A percentile compares a stretch with the other conserved stretches of the same genome.
These are phyloP conservation scores for Paraphoma sp. DNA, from an alignment of 2,329 filamentous ascomycete genomes.

Conservation along the genomic window DNA sequence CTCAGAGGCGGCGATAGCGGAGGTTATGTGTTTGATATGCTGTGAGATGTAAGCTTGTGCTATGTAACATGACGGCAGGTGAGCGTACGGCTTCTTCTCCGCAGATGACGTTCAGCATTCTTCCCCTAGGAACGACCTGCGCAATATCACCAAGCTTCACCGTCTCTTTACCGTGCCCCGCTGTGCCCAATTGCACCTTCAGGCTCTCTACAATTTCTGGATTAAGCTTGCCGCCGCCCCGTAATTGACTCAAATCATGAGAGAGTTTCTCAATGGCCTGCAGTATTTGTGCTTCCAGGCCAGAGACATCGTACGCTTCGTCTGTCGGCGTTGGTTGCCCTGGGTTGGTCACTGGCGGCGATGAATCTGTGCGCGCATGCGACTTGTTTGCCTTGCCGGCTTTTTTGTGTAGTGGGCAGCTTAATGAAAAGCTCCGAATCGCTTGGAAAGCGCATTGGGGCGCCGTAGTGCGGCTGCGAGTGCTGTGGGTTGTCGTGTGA, in stretches of 20 bases:
- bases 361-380: conserved; percentile 42
- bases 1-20: conserved; percentile 59
- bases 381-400: conserved; percentile 58
- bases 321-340: conserved; percentile 46
- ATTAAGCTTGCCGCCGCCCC: conserved; percentile 68
- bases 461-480: conserved; percentile 7
- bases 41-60: conserved; percentile 25
- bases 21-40: conserved; percentile 62
- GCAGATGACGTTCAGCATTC: conserved; percentile 66
- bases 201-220: conserved; percentile 67
- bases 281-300: conserved; percentile 63
- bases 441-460: conserved; percentile 13
- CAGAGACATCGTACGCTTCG: conserved; percentile 68
- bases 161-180: conserved; percentile 54
- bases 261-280: conserved; percentile 63
- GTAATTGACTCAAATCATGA: conserved; percentile 67
- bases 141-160: conserved; percentile 67
- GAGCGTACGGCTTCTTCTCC: conserved; percentile 67
- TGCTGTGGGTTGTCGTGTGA: conserved; percentile 14
- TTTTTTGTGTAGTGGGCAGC: conserved; percentile 56
- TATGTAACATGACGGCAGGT: too few species aligned
- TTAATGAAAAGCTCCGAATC: conserved; percentile 51
- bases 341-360: conserved; percentile 35
- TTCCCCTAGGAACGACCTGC: conserved; percentile 70
- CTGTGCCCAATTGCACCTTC: conserved; percentile 63